Evolutionary conservation across 2,329 filamentous ascomycete genomes (phyloP).

Genomic region (Penicillium sp.): DNA sequence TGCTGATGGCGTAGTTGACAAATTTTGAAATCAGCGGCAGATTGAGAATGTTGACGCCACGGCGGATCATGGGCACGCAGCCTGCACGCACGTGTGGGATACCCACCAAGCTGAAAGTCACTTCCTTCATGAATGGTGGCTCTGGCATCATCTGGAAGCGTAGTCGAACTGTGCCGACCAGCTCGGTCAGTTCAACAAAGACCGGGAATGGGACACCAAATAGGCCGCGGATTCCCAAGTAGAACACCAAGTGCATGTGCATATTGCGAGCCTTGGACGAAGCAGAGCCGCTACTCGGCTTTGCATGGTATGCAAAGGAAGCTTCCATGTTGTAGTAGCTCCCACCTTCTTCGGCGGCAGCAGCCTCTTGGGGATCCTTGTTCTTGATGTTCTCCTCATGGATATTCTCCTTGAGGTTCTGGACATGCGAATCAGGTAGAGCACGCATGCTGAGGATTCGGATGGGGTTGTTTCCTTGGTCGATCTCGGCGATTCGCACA

Average conservation of each 20-base stretch:
- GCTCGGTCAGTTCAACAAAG: constrained; percentile 82
- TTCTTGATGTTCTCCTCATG: constrained; percentile 75
- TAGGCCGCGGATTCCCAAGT: constrained; percentile 83
- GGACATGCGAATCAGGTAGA: constrained; percentile 77
- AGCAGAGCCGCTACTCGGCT: constrained; percentile 68
- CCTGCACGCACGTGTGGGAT: constrained; percentile 85
- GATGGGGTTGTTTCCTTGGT: constrained; percentile 87
- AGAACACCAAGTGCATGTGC: constrained; percentile 96
- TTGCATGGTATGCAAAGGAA: constrained; percentile 87
- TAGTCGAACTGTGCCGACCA: constrained; percentile 85
- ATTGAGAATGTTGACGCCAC: constrained; percentile 87
- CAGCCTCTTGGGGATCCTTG: constrained; percentile 83
- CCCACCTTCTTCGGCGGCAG: constrained; percentile 85
- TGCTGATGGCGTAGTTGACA: constrained; percentile 90
- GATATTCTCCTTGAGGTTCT: constrained; percentile 79
- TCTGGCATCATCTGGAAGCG: constrained; percentile 85
- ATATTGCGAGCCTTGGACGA: constrained; percentile 88
- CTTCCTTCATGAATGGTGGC: constrained; percentile 85
- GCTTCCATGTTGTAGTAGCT: constrained; percentile 92
- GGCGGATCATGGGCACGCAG: constrained; percentile 89
- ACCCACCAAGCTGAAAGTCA: constrained; percentile 94
- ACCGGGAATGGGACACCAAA: constrained; percentile 88
- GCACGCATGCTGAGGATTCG: constrained; percentile 85
- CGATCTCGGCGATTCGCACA: constrained; percentile 91
- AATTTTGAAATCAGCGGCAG: constrained; percentile 93